Conservation (phyloP, 352 stramenopile species). For the Globisporangium recalcitrans region DNA sequence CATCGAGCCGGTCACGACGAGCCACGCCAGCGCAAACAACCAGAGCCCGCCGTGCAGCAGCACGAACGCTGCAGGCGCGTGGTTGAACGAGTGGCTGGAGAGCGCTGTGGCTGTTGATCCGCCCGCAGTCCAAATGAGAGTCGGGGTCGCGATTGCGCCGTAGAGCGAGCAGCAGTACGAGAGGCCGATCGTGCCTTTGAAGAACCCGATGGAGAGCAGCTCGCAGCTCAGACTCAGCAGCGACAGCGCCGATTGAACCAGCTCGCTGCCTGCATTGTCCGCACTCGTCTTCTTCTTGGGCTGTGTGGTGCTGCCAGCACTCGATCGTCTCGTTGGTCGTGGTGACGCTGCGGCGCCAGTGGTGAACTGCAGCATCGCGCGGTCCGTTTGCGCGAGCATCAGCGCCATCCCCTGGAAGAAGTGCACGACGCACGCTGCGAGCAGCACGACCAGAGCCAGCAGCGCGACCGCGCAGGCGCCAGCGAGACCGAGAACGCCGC, state of each 20-base stretch:
- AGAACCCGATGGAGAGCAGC: constrained; percentile 13
- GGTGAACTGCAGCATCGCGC: constrained; percentile 5
- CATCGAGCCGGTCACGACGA: constrained; percentile 10
- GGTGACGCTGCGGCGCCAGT: background rate
- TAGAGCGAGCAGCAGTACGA: constrained; percentile 15
- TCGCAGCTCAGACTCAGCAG: constrained; percentile 14
- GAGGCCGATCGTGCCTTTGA: constrained; percentile 5
- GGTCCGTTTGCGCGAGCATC: constrained; percentile 4
- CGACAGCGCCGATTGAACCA: background rate
- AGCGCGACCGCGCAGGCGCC: constrained; percentile 15
- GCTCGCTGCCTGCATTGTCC: background rate
- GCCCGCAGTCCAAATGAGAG: constrained; percentile 1
- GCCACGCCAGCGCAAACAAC: constrained; percentile 5
- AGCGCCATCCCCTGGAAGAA: constrained; percentile 6
- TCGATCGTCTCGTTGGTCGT: background rate
- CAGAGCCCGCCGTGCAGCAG: background rate
- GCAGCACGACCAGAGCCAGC: constrained; percentile 24
- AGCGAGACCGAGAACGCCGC: constrained; percentile 13
- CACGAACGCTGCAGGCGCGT: background rate
- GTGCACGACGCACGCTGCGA: constrained; percentile 15
- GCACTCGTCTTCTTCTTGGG: background rate
- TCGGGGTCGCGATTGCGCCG: background rate
- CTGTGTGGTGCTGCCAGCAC: background rate
- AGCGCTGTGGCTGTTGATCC: background rate
- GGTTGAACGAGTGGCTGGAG: background rate